Evolutionary conservation across 495 filamentous ascomycete species (phyloP), one percentile per base, ranked within the genome.

Genomic region (Aspergillus heteromorphus): DNA sequence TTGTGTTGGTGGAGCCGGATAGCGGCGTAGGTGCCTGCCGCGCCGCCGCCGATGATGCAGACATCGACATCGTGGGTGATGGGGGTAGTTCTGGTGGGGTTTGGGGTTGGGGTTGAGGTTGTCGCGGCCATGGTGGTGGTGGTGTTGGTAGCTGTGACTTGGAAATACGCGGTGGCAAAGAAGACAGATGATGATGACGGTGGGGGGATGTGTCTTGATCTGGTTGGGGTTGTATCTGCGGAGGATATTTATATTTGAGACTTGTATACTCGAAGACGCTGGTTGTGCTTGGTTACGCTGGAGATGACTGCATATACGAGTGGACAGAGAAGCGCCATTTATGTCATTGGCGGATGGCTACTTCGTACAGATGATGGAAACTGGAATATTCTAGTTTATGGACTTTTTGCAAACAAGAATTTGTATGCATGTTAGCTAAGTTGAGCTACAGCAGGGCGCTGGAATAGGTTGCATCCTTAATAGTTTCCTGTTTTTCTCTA

Each of bases 11-110:
- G 67, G 2, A 82, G 66, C 13, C 65, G 58, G 14, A 79, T 66
- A 3, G 79, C 76, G 14, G 76, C 66, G 54, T 78, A 78, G 1
- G 73, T 79, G 11, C 78, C 79, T 9, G 69, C 56, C 0, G 75
- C 59, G 11, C 79, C 79, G 29, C 79, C 78, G 7, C 77, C 79
- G 21, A 80, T 68, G 48, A 80, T 71, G 36, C 58, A 66, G 14
- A 80, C 68, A 55, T 79, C 74, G 5, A 17, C 21, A 13, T 38
- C 13, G 30, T 13, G 30, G 30, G 30, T 34, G 9, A 34, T 8
- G 30, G n/a, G n/a, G n/a, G n/a, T n/a, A n/a, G n/a, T n/a, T n/a
- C n/a, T n/a, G 34, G 11, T 38, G 5, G 34, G 34, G 1, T 38
- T 34, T 34, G 31, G 31, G 4, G 31, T 4, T 2, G 31, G 31